Conservation (phyloP, 208 protist species). For the Crithidia expoeki region DNA sequence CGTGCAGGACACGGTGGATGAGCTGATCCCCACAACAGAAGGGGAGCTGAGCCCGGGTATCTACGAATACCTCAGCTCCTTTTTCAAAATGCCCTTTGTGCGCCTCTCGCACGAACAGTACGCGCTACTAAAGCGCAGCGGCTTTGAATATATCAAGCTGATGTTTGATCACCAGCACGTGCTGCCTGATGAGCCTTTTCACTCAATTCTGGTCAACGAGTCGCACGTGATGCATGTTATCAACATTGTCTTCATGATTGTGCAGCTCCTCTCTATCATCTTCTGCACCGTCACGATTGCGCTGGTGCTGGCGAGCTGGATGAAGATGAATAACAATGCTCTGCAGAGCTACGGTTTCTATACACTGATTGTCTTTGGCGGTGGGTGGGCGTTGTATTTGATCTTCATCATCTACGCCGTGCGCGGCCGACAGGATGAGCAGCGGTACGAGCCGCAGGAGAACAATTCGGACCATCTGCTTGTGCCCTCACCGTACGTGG, state of each 20-base stretch:
- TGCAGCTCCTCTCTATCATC: constrained; percentile 38
- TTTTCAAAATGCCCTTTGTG: constrained; percentile 68
- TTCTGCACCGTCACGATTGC: constrained; percentile 43
- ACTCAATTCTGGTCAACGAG: constrained; percentile 57
- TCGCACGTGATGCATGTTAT: constrained; percentile 35
- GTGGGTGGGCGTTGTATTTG: constrained; percentile 67
- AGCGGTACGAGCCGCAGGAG: constrained; percentile 39
- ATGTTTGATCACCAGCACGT: constrained; percentile 73
- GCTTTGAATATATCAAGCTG: constrained; percentile 83
- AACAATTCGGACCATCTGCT: constrained; percentile 25
- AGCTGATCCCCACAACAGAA: constrained; percentile 40
- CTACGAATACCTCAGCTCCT: constrained; percentile 72
- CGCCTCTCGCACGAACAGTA: constrained; percentile 61
- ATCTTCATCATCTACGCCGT: constrained; percentile 70
- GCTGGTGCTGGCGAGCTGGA: constrained; percentile 50
- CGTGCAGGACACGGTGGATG: constrained; percentile 69
- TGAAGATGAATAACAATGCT: constrained; percentile 27
- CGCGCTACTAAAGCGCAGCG: constrained; percentile 63
- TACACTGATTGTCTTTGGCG: constrained; percentile 66
- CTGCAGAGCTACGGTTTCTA: constrained; percentile 60
- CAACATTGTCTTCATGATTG: constrained; percentile 54
- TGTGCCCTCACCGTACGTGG: constrained; percentile 67
- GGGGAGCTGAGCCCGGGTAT: constrained; percentile 46
- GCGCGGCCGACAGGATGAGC: constrained; percentile 50
- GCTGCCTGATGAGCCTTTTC: constrained; percentile 42